A percentile compares a stretch with the other conserved stretches of the same genome.
These are phyloP conservation scores for Paraconiothyrium brasiliense DNA, from an alignment of 2,329 filamentous ascomycete species.

Conservation along the genomic window DNA sequence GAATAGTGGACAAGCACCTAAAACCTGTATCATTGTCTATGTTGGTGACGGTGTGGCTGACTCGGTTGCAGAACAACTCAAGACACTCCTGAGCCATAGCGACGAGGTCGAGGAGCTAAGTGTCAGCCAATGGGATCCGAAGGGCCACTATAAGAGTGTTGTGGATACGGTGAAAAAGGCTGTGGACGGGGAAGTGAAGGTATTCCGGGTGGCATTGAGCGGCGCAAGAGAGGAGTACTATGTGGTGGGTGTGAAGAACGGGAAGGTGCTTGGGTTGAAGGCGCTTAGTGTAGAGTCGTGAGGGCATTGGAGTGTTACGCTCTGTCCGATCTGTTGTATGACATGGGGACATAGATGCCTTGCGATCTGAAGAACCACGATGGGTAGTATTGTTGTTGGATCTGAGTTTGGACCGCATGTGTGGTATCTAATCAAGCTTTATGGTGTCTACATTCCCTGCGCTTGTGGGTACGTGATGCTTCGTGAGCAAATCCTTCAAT, in stretches of 20 bases:
- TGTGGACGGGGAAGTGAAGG: slow-evolving; percentile 73
- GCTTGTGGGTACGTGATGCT: too few relatives aligned
- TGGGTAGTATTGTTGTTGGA: too few relatives aligned
- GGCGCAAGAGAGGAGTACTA: slow-evolving; percentile 79
- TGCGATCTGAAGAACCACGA: too few relatives aligned
- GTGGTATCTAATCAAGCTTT: too few relatives aligned
- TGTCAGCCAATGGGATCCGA: slow-evolving; percentile 76
- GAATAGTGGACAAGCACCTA: too few relatives aligned
- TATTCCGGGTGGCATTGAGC: slow-evolving; percentile 75
- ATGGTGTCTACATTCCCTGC: too few relatives aligned
- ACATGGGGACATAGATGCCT: not conserved
- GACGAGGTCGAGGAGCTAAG: slow-evolving; percentile 72
- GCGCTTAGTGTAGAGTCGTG: slow-evolving; percentile 75
- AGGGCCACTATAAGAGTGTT: slow-evolving; percentile 74
- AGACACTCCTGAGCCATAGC: slow-evolving; percentile 68
- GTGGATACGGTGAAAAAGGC: slow-evolving; percentile 74
- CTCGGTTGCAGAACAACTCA: slow-evolving; percentile 69
- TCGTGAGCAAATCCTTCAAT: too few relatives aligned
- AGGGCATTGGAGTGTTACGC: not conserved
- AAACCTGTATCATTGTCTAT: too few relatives aligned
- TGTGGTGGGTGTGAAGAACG: slow-evolving; percentile 71
- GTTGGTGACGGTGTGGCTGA: slow-evolving; percentile 16
- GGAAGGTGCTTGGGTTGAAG: slow-evolving; percentile 78
- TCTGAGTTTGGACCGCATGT: too few relatives aligned
- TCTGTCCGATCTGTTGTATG: not conserved